phyloP scores from a whole-genome alignment of 169 alveolate species.

The Babesia gibsoni region DNA sequence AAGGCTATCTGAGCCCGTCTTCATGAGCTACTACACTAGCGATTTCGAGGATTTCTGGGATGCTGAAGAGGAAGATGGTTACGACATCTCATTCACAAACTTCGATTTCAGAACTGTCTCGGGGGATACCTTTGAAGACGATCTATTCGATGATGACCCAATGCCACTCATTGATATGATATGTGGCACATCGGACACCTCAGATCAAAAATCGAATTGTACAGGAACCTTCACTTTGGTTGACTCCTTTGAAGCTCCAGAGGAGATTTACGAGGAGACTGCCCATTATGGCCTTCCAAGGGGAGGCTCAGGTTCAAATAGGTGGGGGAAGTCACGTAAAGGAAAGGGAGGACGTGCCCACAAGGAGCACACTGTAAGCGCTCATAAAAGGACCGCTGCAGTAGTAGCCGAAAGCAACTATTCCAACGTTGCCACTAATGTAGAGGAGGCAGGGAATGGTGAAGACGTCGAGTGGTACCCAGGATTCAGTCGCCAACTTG shows the following conservation, averaged over 20 bases:
- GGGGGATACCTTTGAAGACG: background rate
- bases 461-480: conserved; percentile 64
- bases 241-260: too few relatives aligned
- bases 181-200: conserved; percentile 27
- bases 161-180: conserved; percentile 47
- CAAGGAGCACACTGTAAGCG: background rate
- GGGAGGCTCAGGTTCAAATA: too few relatives aligned
- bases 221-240: too few relatives aligned
- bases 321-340: too few relatives aligned
- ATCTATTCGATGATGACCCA: background rate
- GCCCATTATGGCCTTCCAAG: too few relatives aligned
- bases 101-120: conserved; percentile 46
- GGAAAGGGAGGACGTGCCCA: background rate
- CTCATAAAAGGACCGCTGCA: background rate
- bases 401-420: background rate
- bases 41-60: background rate
- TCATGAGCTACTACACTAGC: background rate
- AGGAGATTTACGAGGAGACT: too few relatives aligned
- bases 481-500: conserved; percentile 70
- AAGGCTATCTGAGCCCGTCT: background rate
- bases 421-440: conserved; percentile 3
- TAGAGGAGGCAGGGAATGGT: background rate
- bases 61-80: conserved; percentile 22
- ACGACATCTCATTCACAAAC: conserved; percentile 32
- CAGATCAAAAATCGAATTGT: background rate